phyloP scores from a whole-genome alignment of 345 rosid genomes.

The Arabidopsis suecica region DNA sequence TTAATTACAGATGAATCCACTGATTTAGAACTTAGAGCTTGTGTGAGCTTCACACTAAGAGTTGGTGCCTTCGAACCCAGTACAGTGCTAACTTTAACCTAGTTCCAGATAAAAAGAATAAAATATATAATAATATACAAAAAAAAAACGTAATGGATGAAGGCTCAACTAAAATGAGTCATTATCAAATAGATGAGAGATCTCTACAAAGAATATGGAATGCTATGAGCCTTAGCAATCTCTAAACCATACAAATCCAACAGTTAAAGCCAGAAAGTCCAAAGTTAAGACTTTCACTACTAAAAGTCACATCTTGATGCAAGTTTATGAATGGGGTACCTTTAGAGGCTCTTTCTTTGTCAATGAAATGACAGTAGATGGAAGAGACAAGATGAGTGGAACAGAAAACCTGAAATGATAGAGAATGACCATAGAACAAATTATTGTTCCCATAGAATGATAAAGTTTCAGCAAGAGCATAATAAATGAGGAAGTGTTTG shows the following conservation, averaged over 20 bases:
- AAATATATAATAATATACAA: not conserved
- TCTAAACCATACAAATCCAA: constrained; percentile 15
- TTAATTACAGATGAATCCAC: constrained; percentile 65
- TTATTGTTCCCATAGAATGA: constrained; percentile 16
- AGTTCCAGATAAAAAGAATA: constrained; percentile 28
- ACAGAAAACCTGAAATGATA: constrained; percentile 67
- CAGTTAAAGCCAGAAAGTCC: constrained; percentile 4
- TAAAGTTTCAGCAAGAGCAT: constrained; percentile 3
- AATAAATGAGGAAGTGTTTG: constrained; percentile 3
- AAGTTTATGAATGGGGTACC: constrained; percentile 51
- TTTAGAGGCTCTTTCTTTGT: constrained; percentile 70
- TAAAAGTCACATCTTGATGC: constrained; percentile 21
- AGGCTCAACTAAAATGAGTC: not conserved
- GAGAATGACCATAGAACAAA: constrained; percentile 25
- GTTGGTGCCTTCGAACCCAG: constrained; percentile 88
- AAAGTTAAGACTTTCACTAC: not conserved
- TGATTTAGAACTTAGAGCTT: constrained; percentile 55
- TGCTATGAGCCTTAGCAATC: constrained; percentile 6
- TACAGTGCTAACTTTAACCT: constrained; percentile 89
- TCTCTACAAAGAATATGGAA: not conserved
- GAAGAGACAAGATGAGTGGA: constrained; percentile 85
- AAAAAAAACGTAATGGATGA: not conserved
- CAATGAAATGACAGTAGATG: constrained; percentile 84
- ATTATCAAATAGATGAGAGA: constrained; percentile 3
- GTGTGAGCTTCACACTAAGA: constrained; percentile 71